phyloP scores from a whole-genome alignment of 176 grass and related monocot species.

The Carex cristatella region DNA sequence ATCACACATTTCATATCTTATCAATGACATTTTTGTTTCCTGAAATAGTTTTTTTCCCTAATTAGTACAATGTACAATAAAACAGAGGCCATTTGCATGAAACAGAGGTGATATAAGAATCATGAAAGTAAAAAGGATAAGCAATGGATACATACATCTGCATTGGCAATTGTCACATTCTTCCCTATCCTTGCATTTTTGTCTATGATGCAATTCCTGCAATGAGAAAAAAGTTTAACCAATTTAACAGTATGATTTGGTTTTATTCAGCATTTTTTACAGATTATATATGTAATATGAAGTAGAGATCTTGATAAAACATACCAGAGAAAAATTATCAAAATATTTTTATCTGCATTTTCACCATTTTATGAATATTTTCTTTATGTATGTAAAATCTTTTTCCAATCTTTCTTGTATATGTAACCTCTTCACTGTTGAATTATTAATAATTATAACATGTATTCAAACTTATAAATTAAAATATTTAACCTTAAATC shows the following conservation, averaged over 20 bases:
- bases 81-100: too few relatives aligned
- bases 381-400: neutral
- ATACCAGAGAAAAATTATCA: neutral
- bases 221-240: neutral
- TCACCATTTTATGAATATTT: neutral
- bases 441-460: neutral
- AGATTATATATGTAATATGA: neutral
- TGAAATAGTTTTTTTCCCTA: neutral
- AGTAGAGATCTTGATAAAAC: neutral
- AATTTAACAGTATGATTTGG: neutral
- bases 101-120: too few relatives aligned
- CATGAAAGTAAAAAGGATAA: neutral
- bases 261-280: neutral
- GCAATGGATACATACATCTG: neutral
- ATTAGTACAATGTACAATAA: too few relatives aligned
- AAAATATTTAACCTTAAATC: constrained; percentile 46
- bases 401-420: neutral
- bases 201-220: constrained; percentile 3
- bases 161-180: neutral
- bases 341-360: neutral
- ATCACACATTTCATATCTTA: neutral
- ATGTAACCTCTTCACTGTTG: neutral
- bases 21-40: neutral
- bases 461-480: neutral
- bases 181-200: constrained; percentile 11